A percentile compares a stretch with the other conserved stretches of the same genome.
Evolutionary conservation across 257 asterid species (phyloP).

Genomic region (Nicotiana tomentosiformis): DNA sequence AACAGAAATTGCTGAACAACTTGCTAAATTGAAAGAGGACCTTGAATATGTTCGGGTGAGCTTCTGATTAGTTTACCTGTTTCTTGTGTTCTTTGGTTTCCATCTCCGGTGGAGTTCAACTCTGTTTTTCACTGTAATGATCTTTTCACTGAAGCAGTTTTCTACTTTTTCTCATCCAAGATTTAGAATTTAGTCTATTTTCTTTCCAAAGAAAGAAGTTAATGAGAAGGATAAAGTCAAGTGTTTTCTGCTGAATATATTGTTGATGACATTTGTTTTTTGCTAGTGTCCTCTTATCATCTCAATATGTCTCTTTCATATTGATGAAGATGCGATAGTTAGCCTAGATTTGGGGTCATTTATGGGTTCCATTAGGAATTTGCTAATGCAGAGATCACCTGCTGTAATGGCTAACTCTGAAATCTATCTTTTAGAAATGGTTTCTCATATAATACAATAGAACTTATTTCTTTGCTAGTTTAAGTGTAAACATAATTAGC

Average conservation of each 20-base stretch:
- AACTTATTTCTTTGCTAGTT: background rate
- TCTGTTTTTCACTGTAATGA: background rate
- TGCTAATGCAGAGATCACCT: background rate
- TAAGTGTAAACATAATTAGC: background rate
- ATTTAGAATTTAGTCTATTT: background rate
- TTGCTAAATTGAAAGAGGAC: slow-evolving; percentile 72
- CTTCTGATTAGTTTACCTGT: slow-evolving; percentile 5
- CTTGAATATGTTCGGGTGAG: slow-evolving; percentile 93
- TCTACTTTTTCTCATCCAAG: background rate
- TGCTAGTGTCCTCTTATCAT: background rate
- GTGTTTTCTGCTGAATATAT: background rate
- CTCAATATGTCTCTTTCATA: background rate
- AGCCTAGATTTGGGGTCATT: background rate
- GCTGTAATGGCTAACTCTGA: background rate
- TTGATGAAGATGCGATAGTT: background rate
- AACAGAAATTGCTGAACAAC: slow-evolving; percentile 59
- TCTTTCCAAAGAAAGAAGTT: background rate
- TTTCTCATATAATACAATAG: background rate
- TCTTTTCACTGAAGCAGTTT: background rate
- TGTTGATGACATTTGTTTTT: background rate
- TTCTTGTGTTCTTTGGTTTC: background rate
- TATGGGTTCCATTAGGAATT: background rate
- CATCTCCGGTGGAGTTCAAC: background rate
- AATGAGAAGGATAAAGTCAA: background rate
- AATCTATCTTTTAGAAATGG: background rate